phyloP scores from a whole-genome alignment of 1,284 basidiomycete genomes.

The Microbotryum violaceum region DNA sequence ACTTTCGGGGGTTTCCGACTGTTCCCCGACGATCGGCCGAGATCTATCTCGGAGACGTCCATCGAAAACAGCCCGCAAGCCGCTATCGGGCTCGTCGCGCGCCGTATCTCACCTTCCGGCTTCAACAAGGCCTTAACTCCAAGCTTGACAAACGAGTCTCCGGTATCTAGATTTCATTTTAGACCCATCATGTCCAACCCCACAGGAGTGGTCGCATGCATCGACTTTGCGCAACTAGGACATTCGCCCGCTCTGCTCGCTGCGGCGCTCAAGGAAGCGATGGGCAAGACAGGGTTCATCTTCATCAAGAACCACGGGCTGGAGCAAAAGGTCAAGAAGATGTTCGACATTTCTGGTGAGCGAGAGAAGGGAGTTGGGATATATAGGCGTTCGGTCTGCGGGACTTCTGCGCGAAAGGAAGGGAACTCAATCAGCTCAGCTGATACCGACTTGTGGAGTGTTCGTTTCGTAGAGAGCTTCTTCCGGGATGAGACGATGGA shows the following conservation, averaged over 20 bases:
- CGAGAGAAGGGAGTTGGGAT: not conserved
- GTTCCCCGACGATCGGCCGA: too few species aligned
- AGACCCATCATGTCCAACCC: too few species aligned
- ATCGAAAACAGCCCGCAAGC: too few species aligned
- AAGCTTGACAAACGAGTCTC: too few species aligned
- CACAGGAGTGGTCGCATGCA: constrained; percentile 8
- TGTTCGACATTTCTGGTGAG: constrained; percentile 24
- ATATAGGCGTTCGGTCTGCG: too few species aligned
- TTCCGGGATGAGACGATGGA: constrained; percentile 19
- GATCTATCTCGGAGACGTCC: too few species aligned
- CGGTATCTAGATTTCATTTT: too few species aligned
- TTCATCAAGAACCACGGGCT: constrained; percentile 22
- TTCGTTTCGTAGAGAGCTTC: constrained; percentile 14
- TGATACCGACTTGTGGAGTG: not conserved
- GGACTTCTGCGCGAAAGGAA: too few species aligned
- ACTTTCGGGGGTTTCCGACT: too few species aligned
- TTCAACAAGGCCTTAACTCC: too few species aligned
- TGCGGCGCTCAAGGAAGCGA: constrained; percentile 4
- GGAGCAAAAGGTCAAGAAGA: constrained; percentile 14
- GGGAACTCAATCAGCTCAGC: fast-evolving
- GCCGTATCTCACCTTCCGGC: too few species aligned
- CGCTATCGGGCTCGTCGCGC: too few species aligned
- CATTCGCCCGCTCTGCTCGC: constrained; percentile 12
- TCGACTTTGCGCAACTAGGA: constrained; percentile 13
- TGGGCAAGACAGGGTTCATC: constrained; percentile 17